Evolutionary conservation across 2,329 filamentous ascomycete genomes (phyloP).

Genomic region (Colletotrichum melonis): DNA sequence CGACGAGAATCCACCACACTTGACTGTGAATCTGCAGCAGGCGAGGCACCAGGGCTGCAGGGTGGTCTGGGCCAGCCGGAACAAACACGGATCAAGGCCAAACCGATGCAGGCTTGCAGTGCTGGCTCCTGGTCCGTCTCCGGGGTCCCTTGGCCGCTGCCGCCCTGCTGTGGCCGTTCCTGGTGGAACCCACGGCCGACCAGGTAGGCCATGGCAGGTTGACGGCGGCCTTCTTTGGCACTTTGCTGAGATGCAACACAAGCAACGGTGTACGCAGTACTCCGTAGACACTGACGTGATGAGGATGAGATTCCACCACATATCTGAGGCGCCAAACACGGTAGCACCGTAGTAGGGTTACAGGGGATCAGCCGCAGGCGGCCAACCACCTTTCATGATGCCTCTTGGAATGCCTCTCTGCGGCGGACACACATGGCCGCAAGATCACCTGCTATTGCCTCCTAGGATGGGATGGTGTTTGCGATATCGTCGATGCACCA

Average conservation of each 20-base stretch:
- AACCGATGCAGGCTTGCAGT: slow-evolving; percentile 19
- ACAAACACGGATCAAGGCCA: slow-evolving; percentile 28
- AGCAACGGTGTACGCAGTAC: not conserved
- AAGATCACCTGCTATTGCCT: slow-evolving; percentile 8
- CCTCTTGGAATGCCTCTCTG: not conserved
- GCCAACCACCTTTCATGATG: slow-evolving; percentile 16
- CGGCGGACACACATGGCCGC: slow-evolving; percentile 13
- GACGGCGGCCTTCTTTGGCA: slow-evolving; percentile 2
- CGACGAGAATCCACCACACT: slow-evolving; percentile 2
- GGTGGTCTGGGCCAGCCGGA: slow-evolving; percentile 22
- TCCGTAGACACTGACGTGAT: not conserved
- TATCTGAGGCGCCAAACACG: slow-evolving; percentile 5
- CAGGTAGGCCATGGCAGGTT: slow-evolving; percentile 7
- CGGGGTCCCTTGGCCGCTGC: slow-evolving; percentile 10
- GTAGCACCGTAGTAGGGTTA: not conserved
- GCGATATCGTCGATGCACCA: not conserved
- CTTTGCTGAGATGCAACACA: not conserved
- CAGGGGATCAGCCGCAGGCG: not conserved
- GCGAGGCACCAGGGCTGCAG: not conserved
- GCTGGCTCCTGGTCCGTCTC: not conserved
- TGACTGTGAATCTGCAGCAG: slow-evolving; percentile 9
- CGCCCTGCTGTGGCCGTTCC: slow-evolving; percentile 12
- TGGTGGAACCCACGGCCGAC: slow-evolving; percentile 5
- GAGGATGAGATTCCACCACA: not conserved
- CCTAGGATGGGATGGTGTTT: not conserved